These are phyloP conservation scores for Mrakia blollopis DNA, from an alignment of 768 basidiomycete genomes.

Conservation along the genomic window DNA sequence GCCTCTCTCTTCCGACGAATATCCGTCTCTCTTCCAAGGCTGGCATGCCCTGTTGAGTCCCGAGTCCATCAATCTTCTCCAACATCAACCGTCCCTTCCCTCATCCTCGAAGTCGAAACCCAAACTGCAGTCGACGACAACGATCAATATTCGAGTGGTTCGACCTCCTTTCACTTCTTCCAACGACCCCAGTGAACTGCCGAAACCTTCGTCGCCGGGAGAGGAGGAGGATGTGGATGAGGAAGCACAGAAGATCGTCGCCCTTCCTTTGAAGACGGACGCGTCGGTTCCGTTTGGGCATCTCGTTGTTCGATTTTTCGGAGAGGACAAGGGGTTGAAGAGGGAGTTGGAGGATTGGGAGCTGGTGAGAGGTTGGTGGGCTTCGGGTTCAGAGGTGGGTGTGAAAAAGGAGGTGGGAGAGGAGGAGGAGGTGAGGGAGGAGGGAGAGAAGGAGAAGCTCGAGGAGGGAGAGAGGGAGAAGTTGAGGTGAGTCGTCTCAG, in stretches of 20 bases:
- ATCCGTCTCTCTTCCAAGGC: background rate
- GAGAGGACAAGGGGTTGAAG: background rate
- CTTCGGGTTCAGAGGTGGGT: background rate
- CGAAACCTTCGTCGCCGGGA: background rate
- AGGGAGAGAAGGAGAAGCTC: no score
- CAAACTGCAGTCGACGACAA: background rate
- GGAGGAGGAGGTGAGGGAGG: background rate
- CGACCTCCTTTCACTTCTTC: background rate
- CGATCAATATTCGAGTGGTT: background rate
- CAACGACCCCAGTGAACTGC: no score
- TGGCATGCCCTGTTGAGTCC: background rate
- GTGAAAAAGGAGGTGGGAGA: background rate
- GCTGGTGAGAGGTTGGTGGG: background rate
- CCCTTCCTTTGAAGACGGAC: background rate
- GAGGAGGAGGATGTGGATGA: background rate
- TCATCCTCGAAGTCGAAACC: background rate
- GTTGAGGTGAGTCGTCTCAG: background rate
- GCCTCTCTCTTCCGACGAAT: background rate
- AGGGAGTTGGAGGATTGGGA: background rate
- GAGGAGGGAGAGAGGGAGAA: background rate
- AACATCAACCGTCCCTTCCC: background rate
- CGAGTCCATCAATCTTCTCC: background rate
- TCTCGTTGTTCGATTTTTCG: background rate
- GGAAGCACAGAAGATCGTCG: background rate
- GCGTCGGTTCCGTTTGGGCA: slow-evolving; percentile 8